These are phyloP conservation scores for Claviceps sp. DNA, from an alignment of 2,329 filamentous ascomycete genomes.

Conservation along the genomic window DNA sequence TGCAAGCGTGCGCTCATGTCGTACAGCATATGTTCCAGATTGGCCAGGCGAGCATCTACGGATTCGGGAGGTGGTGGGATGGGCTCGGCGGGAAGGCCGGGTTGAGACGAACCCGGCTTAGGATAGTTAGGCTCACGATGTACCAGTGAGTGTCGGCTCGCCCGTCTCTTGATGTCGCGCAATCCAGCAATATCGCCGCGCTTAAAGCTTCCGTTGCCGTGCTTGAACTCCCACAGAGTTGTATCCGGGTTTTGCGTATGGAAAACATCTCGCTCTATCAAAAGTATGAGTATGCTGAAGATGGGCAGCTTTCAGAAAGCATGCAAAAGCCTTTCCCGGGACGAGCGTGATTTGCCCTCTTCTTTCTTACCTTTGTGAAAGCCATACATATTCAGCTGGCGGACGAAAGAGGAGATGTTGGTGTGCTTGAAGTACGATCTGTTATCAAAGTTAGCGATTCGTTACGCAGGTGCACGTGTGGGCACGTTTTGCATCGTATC, in stretches of 20 bases:
- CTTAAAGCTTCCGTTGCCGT: slow-evolving; percentile 94
- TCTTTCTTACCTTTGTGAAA: slow-evolving; percentile 77
- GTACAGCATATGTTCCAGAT: slow-evolving; percentile 70
- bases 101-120: slow-evolving; percentile 63
- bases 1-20: slow-evolving; percentile 65
- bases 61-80: slow-evolving; percentile 60
- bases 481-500: neutral
- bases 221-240: slow-evolving; percentile 96
- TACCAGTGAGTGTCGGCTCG: slow-evolving; percentile 83
- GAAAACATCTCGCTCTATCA: slow-evolving; percentile 87
- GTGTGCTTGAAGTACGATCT: slow-evolving; percentile 99
- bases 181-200: slow-evolving; percentile 82
- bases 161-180: slow-evolving; percentile 88
- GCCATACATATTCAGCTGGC: slow-evolving; percentile 98
- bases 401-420: slow-evolving; percentile 96
- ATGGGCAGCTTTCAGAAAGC: neutral
- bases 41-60: slow-evolving; percentile 59
- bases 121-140: slow-evolving; percentile 78
- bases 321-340: neutral
- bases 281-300: neutral
- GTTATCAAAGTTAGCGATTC: slow-evolving; percentile 8
- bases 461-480: neutral
- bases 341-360: neutral
- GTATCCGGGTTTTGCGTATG: slow-evolving; percentile 89
- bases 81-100: slow-evolving; percentile 72